Base-by-base conservation (phyloP, 768 basidiomycete genomes). In the Omphalotus guepiniiformis region DNA sequence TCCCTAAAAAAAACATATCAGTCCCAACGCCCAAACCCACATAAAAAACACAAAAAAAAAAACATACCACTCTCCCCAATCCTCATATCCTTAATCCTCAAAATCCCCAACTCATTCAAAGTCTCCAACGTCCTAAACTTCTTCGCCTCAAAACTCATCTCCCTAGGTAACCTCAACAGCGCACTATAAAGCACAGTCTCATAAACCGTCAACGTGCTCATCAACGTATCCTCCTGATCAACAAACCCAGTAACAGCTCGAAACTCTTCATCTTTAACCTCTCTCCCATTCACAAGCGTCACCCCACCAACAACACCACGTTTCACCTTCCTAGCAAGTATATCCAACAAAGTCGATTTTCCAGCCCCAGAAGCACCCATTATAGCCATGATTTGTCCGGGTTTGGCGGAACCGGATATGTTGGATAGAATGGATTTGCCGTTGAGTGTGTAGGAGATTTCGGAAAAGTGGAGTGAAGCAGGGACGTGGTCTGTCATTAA, bases 331-430 rank as follows among this genome's bases (percentile, higher is more conserved):
- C 90, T 76, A 8, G 95, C 96, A 16, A 99, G 81, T 52, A 98
- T 94, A 61, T 99, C 96, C 38, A 99, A 82, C 57, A 98, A 78
- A 0, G 96, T 97, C 2, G 93, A 94, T 66, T 97, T 97, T 37
- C 95, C 95, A 0, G 94, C 93, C 16, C 94, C 95, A 0, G 93
- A 95, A 0, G 93, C 92, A 50, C 95, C 95, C 88, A 98, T 93
- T 56, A 98, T 89, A 1, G 93, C 95, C 71, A 94, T 83, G 42
- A 97, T 72, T 63, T 93, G 88, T 6, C 95, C 95, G 0, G 93
- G 87, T 55, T 86, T 82, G 36, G 92, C 88, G 8, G 78, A 76
- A 3, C 95, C 95, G 0, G 85, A 83, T 44, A 98, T 85, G 40
- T 73, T 72, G 54, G 85, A 82, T n/a, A 98, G 75, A 41, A 97